These are phyloP conservation scores for Diplodia mutila DNA, from an alignment of 2,329 filamentous ascomycete genomes.

Conservation along the genomic window DNA sequence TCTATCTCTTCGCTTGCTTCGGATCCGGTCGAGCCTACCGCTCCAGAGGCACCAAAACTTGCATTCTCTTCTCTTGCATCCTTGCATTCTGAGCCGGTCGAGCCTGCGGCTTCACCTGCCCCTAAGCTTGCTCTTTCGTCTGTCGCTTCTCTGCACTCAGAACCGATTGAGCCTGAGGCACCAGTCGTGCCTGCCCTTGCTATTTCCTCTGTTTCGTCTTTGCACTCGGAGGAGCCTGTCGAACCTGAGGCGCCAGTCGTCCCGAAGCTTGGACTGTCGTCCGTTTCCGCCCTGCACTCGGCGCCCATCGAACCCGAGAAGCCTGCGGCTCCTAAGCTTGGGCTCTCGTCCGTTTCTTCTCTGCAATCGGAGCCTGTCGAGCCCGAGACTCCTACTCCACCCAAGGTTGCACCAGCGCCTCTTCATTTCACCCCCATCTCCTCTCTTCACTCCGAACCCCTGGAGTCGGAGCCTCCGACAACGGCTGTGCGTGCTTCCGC, in stretches of 20 bases:
- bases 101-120: constrained; percentile 6
- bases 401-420: constrained; percentile 3
- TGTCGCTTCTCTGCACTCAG: constrained; percentile 53
- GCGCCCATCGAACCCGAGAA: constrained; percentile 28
- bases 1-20: constrained; percentile 22
- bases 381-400: constrained; percentile 11
- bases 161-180: constrained; percentile 34
- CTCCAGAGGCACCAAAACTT: constrained; percentile 12
- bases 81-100: constrained; percentile 23
- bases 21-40: constrained; percentile 16
- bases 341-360: constrained; percentile 29
- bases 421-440: constrained; percentile 52
- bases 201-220: constrained; percentile 37
- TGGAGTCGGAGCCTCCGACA: constrained; percentile 21
- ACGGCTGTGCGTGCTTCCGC: neutral
- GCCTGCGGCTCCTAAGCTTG: constrained; percentile 22
- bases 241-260: constrained; percentile 21
- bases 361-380: constrained; percentile 33
- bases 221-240: constrained; percentile 48
- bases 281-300: constrained; percentile 27
- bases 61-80: constrained; percentile 22
- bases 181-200: constrained; percentile 19
- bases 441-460: constrained; percentile 49
- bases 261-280: constrained; percentile 15
- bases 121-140: constrained; percentile 48